phyloP scores from a whole-genome alignment of 192 early-diverging fungal species.

The Coemansia reversa region DNA sequence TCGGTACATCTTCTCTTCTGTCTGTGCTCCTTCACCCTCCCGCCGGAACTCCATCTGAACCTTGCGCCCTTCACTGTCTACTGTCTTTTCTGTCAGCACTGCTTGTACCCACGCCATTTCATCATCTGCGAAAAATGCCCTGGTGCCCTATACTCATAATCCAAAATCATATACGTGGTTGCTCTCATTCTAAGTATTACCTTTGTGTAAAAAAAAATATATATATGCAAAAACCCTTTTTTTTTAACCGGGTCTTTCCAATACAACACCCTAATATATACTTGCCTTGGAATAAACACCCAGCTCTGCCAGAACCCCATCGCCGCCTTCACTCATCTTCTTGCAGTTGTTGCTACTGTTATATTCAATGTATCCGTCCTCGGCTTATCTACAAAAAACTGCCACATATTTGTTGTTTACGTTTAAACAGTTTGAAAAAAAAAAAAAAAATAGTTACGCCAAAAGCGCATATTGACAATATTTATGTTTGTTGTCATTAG shows the following conservation, averaged over 20 bases:
- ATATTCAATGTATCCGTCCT: not conserved
- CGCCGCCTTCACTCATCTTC: conserved; percentile 16
- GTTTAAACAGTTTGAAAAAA: no score
- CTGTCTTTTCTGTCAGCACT: conserved; percentile 33
- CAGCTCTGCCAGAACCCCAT: conserved; percentile 33
- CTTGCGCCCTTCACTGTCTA: conserved; percentile 19
- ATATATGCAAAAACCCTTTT: not conserved
- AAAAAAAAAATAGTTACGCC: no score
- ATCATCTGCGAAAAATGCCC: conserved; percentile 42
- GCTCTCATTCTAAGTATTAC: not conserved
- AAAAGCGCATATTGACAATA: no score
- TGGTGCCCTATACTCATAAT: conserved; percentile 24
- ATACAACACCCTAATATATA: not conserved
- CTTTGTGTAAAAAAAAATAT: not conserved
- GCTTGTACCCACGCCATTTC: conserved; percentile 45
- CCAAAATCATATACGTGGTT: not conserved
- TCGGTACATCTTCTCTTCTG: conserved; percentile 14
- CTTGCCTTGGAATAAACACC: conserved; percentile 47
- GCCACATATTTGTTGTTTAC: no score
- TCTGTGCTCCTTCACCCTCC: not conserved
- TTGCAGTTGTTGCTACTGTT: not conserved
- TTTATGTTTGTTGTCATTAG: no score
- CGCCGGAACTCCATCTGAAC: conserved; percentile 39
- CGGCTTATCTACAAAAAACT: no score
- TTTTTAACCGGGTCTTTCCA: not conserved